Conservation (phyloP, 106 monocot genomes). For the Agapanthus africanus region DNA sequence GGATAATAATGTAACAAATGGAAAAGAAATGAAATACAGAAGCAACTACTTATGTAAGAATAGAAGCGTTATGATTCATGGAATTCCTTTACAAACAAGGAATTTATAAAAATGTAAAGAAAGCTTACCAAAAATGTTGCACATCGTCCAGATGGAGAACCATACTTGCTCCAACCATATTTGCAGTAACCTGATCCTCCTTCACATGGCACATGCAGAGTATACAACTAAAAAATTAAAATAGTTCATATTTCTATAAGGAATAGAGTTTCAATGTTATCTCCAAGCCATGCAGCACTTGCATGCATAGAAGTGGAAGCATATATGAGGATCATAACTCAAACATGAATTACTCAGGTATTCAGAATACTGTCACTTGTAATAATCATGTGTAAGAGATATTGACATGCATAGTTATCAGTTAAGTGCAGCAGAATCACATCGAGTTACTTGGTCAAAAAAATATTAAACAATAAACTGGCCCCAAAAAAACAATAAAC, state of each 20-base stretch:
- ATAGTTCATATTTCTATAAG: neutral
- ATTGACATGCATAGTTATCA: neutral
- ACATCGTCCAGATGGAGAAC: conserved; percentile 86
- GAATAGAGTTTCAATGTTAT: neutral
- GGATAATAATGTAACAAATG: neutral
- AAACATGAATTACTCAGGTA: neutral
- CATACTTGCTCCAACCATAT: conserved; percentile 97
- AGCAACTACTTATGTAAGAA: neutral
- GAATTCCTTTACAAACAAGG: neutral
- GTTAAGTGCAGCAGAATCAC: neutral
- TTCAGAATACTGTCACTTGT: neutral
- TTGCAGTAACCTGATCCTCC: conserved; percentile 99
- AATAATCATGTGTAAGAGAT: neutral
- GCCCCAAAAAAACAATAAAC: neutral
- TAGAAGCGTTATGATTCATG: neutral
- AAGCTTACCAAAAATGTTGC: conserved; percentile 81
- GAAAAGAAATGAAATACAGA: neutral
- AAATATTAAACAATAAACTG: neutral
- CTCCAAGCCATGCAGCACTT: neutral
- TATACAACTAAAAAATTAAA: neutral
- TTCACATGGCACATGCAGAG: conserved; percentile 14
- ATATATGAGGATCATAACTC: neutral
- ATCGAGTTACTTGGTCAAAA: neutral
- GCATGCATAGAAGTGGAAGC: neutral
- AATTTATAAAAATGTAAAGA: neutral